Percentiles rank a stretch among this genome's conserved stretches.
phyloP scores from a whole-genome alignment of 2,329 filamentous ascomycete species.

The Didymella glomerata region DNA sequence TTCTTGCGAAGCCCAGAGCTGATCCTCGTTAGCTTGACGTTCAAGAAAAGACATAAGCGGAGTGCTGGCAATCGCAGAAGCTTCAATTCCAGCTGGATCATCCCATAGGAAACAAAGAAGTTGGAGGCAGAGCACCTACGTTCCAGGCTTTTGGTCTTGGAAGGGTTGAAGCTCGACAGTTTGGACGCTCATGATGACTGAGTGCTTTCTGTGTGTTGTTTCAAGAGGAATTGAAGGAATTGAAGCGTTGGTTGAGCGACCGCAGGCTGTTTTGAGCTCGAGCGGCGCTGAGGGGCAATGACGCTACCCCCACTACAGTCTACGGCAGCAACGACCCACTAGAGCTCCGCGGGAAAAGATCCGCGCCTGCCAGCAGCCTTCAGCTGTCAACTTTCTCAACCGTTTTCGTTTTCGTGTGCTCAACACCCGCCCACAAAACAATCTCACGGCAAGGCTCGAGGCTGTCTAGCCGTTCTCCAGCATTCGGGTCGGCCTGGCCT shows the following conservation, averaged over 20 bases:
- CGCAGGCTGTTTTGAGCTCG: constrained; percentile 40
- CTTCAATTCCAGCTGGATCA: constrained; percentile 6
- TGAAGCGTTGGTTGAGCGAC: constrained; percentile 28
- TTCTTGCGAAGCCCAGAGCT: constrained; percentile 99
- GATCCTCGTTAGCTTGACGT: constrained; percentile 40
- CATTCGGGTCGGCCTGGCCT: constrained; percentile 21
- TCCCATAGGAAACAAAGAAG: neutral
- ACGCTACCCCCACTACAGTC: constrained; percentile 37
- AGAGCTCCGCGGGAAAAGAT: constrained; percentile 26
- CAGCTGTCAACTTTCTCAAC: constrained; percentile 19
- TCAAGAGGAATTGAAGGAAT: constrained; percentile 33
- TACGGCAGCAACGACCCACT: constrained; percentile 40
- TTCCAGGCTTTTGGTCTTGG: constrained; percentile 97
- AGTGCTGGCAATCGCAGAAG: constrained; percentile 9
- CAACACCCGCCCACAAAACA: constrained; percentile 14
- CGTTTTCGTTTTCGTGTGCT: constrained; percentile 18
- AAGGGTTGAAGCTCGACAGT: constrained; percentile 86
- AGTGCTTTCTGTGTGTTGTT: constrained; percentile 33
- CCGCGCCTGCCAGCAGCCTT: constrained; percentile 11
- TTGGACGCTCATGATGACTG: constrained; percentile 69
- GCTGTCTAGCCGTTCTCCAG: constrained; percentile 19
- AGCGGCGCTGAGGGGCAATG: constrained; percentile 33
- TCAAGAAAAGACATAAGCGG: too few species aligned
- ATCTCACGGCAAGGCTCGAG: constrained; percentile 21
- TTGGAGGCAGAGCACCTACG: constrained; percentile 69